phyloP scores from a whole-genome alignment of 805 yeast genomes.

The Suhomyces kilbournensis region DNA sequence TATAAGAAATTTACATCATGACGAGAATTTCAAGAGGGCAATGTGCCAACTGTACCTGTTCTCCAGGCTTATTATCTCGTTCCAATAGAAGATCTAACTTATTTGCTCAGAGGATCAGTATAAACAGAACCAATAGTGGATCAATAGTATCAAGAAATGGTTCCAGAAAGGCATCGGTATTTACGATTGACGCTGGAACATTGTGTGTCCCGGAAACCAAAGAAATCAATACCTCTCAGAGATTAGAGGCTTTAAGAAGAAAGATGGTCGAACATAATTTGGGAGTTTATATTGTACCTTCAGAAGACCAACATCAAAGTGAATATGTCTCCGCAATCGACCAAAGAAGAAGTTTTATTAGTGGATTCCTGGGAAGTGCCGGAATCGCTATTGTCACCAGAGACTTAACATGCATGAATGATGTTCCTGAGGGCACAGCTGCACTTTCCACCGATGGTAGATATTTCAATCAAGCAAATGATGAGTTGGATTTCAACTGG shows the following conservation, averaged over 20 bases:
- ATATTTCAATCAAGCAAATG: slow-evolving; percentile 56
- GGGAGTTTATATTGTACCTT: slow-evolving; percentile 57
- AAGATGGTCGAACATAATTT: slow-evolving; percentile 44
- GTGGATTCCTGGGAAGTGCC: slow-evolving; percentile 61
- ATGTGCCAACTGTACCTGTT: slow-evolving; percentile 78
- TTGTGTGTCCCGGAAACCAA: slow-evolving; percentile 42
- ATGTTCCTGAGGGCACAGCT: slow-evolving; percentile 52
- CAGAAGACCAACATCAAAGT: slow-evolving; percentile 65
- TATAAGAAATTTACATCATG: slow-evolving; percentile 6
- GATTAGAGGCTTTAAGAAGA: slow-evolving; percentile 23
- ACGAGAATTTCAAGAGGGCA: slow-evolving; percentile 38
- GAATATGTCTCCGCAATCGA: slow-evolving; percentile 55
- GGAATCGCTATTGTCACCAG: slow-evolving; percentile 59
- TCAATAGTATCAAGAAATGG: slow-evolving; percentile 23
- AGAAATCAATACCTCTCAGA: slow-evolving; percentile 50
- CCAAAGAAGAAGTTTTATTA: slow-evolving; percentile 53
- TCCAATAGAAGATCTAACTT: slow-evolving; percentile 58
- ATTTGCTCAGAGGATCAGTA: slow-evolving; percentile 34
- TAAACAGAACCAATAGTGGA: slow-evolving; percentile 23
- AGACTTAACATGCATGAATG: slow-evolving; percentile 50
- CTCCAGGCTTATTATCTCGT: slow-evolving; percentile 76
- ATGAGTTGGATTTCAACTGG: slow-evolving; percentile 63
- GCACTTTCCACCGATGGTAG: slow-evolving; percentile 61
- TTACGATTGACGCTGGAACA: slow-evolving; percentile 40
- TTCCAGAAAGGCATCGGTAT: slow-evolving; percentile 40